Evolutionary conservation across 116 monocot genomes (phyloP).

Genomic region (Dioscorea cayenensis): DNA sequence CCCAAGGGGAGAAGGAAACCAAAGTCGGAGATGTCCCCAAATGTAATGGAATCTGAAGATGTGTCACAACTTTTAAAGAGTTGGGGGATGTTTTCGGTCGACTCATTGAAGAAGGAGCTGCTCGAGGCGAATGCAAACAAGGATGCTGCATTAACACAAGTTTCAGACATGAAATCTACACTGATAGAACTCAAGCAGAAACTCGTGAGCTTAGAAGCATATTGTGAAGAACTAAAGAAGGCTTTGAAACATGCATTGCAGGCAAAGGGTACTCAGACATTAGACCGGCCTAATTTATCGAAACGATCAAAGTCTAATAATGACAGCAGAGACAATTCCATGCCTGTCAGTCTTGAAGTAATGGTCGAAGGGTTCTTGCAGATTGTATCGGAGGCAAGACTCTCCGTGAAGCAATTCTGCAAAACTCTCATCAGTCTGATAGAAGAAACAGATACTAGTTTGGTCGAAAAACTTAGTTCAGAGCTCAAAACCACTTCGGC

Average conservation of each 20-base stretch:
- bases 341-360: conserved; percentile 89
- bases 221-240: conserved; percentile 77
- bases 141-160: conserved; percentile 68
- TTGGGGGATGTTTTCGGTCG: conserved; percentile 62
- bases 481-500: conserved; percentile 22
- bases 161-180: conserved; percentile 66
- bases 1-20: conserved; percentile 59
- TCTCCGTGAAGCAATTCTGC: conserved; percentile 85
- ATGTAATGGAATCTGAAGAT: conserved; percentile 51
- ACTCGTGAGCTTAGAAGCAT: conserved; percentile 55
- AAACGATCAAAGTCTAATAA: conserved; percentile 47
- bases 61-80: conserved; percentile 75
- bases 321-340: conserved; percentile 28
- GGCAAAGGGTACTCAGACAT: conserved; percentile 17
- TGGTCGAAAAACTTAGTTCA: conserved; percentile 41
- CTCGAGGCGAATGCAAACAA: conserved; percentile 59
- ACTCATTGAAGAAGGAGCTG: conserved; percentile 73
- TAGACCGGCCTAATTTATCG: conserved; percentile 25
- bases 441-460: conserved; percentile 34
- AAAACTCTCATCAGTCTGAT: conserved; percentile 52
- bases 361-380: conserved; percentile 94
- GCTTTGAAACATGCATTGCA: conserved; percentile 54
- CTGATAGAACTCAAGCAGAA: conserved; percentile 60
- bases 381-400: conserved; percentile 76
- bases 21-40: conserved; percentile 63